Evolutionary conservation across 345 rosid species (phyloP).

Genomic region (Salix suchowensis): DNA sequence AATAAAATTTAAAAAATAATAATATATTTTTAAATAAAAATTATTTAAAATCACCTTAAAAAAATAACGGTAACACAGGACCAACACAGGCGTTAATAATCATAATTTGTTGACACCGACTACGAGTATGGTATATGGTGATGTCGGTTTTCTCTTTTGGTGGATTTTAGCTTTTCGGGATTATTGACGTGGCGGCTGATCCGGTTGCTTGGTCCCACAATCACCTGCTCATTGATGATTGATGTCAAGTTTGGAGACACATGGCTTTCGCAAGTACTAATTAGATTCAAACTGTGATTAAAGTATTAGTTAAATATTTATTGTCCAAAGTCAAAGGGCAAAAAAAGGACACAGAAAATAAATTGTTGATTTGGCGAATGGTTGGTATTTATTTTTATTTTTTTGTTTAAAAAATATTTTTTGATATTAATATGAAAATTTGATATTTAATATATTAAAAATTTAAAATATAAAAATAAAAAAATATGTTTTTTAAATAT

Average conservation of each 20-base stretch:
- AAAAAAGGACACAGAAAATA: neutral
- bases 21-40: too few relatives aligned
- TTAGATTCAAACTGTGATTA: neutral
- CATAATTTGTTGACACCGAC: neutral
- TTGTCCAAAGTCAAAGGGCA: neutral
- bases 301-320: neutral
- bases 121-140: constrained; percentile 33
- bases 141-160: neutral
- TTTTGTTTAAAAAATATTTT: too few relatives aligned
- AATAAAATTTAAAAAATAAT: too few relatives aligned
- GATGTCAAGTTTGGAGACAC: neutral
- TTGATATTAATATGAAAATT: too few relatives aligned
- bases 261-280: too few relatives aligned
- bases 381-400: too few relatives aligned
- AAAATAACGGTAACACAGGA: too few relatives aligned
- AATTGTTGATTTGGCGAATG: neutral
- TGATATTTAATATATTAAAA: too few relatives aligned
- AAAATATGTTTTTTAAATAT: too few relatives aligned
- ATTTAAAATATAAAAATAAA: too few relatives aligned
- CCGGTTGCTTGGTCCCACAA: constrained; percentile 1
- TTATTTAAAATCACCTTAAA: too few relatives aligned
- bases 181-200: neutral
- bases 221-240: neutral
- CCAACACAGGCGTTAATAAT: too few relatives aligned
- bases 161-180: neutral